Conservation (phyloP, 306 rosid species). For the Albizia julibrissin region DNA sequence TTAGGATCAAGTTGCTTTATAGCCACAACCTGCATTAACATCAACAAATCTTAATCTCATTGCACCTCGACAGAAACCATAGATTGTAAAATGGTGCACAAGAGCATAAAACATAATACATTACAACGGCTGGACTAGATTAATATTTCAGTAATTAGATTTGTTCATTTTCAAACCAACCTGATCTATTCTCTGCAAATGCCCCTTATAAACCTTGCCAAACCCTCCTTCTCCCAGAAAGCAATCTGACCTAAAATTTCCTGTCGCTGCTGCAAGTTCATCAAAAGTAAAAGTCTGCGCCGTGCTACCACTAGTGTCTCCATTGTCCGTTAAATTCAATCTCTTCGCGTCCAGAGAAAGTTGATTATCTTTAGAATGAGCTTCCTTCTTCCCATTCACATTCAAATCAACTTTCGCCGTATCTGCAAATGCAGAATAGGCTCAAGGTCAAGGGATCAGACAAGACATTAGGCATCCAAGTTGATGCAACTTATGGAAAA, state of each 20-base stretch:
- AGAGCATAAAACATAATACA: background rate
- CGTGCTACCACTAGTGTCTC: constrained; percentile 36
- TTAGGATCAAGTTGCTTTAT: constrained; percentile 75
- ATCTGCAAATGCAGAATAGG: constrained; percentile 43
- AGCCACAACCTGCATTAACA: constrained; percentile 71
- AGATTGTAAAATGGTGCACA: background rate
- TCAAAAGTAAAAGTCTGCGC: constrained; percentile 62
- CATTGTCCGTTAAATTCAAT: constrained; percentile 64
- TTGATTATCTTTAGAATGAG: constrained; percentile 57
- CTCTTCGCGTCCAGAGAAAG: constrained; percentile 65
- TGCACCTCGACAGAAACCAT: background rate
- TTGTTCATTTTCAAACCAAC: constrained; percentile 37
- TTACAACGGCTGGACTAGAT: constrained; percentile 15
- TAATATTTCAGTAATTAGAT: background rate
- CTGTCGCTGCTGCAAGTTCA: constrained; percentile 63
- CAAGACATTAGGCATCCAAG: constrained; percentile 3
- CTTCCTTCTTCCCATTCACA: constrained; percentile 47
- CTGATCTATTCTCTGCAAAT: constrained; percentile 58
- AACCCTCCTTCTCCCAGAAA: constrained; percentile 88
- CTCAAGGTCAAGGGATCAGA: constrained; percentile 32
- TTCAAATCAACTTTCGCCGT: constrained; percentile 50
- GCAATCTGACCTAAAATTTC: constrained; percentile 61
- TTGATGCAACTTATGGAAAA: constrained; percentile 23
- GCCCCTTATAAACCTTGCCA: constrained; percentile 79
- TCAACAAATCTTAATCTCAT: constrained; percentile 23